Evolutionary conservation across 202 grass and related monocot genomes (phyloP).

Genomic region (Saccharum hybrid): DNA sequence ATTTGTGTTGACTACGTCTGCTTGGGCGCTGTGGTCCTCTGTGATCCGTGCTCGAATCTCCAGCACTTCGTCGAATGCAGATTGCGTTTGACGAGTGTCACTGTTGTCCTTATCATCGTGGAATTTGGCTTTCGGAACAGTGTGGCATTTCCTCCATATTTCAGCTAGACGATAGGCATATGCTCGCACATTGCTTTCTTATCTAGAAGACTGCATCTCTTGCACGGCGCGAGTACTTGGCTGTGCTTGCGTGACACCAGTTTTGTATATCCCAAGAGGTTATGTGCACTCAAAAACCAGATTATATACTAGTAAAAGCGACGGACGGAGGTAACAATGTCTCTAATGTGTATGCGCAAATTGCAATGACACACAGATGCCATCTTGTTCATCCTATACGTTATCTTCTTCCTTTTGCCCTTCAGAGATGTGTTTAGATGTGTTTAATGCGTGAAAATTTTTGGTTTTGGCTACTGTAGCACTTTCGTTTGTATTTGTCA

Average conservation of each 20-base stretch:
- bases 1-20: not conserved
- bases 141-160: not conserved
- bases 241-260: not conserved
- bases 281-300: constrained; percentile 39
- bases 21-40: not conserved
- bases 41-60: constrained; percentile 27
- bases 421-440: too few relatives aligned
- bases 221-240: not conserved
- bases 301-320: not conserved
- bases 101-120: not conserved
- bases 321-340: not conserved
- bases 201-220: not conserved
- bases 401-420: too few relatives aligned
- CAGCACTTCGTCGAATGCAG: not conserved
- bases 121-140: not conserved
- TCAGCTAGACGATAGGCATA: not conserved
- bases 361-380: constrained; percentile 29
- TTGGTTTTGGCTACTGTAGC: too few relatives aligned
- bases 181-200: not conserved
- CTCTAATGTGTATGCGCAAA: not conserved
- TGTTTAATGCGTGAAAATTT: too few relatives aligned
- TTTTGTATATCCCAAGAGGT: not conserved
- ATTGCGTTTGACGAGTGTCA: constrained; percentile 9
- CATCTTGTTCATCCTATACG: too few relatives aligned
- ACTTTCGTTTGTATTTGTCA: too few relatives aligned